These are phyloP conservation scores for Dioscorea zingiberensis DNA, from an alignment of 106 monocot species.

Conservation along the genomic window DNA sequence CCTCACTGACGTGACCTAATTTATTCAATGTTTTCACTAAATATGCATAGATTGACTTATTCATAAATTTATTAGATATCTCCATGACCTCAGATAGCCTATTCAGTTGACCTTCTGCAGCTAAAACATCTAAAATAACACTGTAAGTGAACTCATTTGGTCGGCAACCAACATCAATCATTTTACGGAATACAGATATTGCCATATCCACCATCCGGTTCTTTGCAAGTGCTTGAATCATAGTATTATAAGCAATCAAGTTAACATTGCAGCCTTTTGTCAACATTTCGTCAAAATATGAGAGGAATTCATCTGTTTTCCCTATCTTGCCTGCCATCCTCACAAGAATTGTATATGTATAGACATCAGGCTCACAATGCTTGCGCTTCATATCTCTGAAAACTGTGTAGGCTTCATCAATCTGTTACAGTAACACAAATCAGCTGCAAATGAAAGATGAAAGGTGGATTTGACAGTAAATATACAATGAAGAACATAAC, in stretches of 20 bases:
- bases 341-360: slow-evolving; percentile 89
- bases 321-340: slow-evolving; percentile 81
- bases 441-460: slow-evolving; percentile 7
- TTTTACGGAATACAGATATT: slow-evolving; percentile 71
- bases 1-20: slow-evolving; percentile 78
- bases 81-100: slow-evolving; percentile 65
- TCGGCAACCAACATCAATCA: slow-evolving; percentile 70
- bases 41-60: slow-evolving; percentile 57
- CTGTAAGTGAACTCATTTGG: slow-evolving; percentile 93
- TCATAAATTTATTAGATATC: slow-evolving; percentile 65
- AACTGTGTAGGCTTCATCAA: slow-evolving; percentile 57
- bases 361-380: slow-evolving; percentile 78
- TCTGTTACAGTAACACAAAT: slow-evolving; percentile 40
- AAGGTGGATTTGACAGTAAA: no score
- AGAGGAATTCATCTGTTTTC: slow-evolving; percentile 47
- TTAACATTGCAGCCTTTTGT: slow-evolving; percentile 54
- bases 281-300: slow-evolving; percentile 76
- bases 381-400: slow-evolving; percentile 81
- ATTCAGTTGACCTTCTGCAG: slow-evolving; percentile 48
- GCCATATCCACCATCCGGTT: slow-evolving; percentile 68
- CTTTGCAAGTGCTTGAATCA: slow-evolving; percentile 83
- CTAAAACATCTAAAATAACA: slow-evolving; percentile 56
- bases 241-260: slow-evolving; percentile 80
- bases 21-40: slow-evolving; percentile 70
- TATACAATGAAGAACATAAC: no score